Evolutionary conservation across 2,329 filamentous ascomycete genomes (phyloP).

Genomic region (Alternaria longipes): DNA sequence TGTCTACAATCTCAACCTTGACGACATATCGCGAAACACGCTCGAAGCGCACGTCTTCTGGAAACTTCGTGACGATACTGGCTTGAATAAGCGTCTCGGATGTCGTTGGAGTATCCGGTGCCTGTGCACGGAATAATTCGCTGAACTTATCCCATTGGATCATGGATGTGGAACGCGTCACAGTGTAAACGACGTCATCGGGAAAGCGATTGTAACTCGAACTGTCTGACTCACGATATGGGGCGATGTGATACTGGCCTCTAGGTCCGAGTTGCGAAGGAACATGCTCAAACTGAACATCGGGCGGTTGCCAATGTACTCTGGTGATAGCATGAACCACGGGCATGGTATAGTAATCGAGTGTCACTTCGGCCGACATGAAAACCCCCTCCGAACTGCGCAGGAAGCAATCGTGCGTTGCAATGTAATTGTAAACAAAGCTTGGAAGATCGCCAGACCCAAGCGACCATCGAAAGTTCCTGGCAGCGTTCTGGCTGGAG

Average conservation of each 20-base stretch:
- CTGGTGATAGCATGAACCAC: constrained; percentile 25
- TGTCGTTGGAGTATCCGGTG: constrained; percentile 14
- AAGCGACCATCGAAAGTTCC: constrained; percentile 34
- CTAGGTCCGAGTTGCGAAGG: constrained; percentile 18
- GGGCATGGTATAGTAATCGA: constrained; percentile 10
- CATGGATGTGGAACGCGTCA: constrained; percentile 14
- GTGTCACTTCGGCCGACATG: constrained; percentile 27
- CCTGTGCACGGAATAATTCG: constrained; percentile 31
- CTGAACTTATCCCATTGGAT: constrained; percentile 32
- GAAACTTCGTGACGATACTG: constrained; percentile 33
- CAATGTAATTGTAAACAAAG: constrained; percentile 45
- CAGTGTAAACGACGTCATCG: constrained; percentile 20
- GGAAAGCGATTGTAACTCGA: constrained; percentile 3
- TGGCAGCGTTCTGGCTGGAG: neutral
- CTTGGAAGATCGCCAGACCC: constrained; percentile 34
- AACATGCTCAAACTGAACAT: constrained; percentile 29
- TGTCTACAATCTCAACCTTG: constrained; percentile 22
- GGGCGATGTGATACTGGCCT: constrained; percentile 35
- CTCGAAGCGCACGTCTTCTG: constrained; percentile 40
- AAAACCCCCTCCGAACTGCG: constrained; percentile 21
- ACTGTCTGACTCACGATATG: constrained; percentile 5
- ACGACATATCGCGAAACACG: constrained; percentile 41
- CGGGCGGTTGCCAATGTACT: constrained; percentile 34
- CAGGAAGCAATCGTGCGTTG: constrained; percentile 45
- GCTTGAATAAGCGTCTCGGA: constrained; percentile 27